A percentile compares a stretch with the other conserved stretches of the same genome.
phyloP scores from a whole-genome alignment of 1,284 basidiomycete genomes.

The Trichosporon sp. region DNA sequence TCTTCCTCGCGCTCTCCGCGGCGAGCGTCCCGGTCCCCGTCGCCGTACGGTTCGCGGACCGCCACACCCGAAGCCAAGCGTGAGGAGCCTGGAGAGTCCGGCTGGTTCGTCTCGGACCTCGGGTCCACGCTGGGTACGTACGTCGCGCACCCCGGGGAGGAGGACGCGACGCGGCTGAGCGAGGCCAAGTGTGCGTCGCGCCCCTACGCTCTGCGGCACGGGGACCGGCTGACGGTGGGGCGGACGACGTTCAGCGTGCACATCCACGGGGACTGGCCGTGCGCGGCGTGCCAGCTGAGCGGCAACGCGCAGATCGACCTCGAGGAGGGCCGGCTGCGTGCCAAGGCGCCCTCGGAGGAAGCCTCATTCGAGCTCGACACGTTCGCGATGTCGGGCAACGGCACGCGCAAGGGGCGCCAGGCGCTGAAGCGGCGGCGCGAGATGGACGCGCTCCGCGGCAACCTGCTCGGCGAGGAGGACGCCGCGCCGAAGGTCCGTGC shows the following conservation, averaged over 20 bases:
- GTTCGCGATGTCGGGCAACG: neutral
- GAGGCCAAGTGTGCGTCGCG: conserved; percentile 35
- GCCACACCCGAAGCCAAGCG: neutral
- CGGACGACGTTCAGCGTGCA: conserved; percentile 40
- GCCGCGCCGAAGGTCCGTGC: neutral
- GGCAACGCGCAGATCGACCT: conserved; percentile 33
- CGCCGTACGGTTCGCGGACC: neutral
- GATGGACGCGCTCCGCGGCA: conserved; percentile 33
- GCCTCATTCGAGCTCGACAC: neutral
- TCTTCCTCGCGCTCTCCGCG: conserved; percentile 22
- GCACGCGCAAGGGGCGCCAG: conserved; percentile 7
- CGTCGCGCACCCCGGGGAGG: conserved; percentile 23
- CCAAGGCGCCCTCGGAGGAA: neutral
- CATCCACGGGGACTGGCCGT: conserved; percentile 46
- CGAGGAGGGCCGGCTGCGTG: conserved; percentile 25
- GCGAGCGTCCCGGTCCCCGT: neutral
- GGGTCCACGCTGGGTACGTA: conserved; percentile 49
- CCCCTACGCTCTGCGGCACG: conserved; percentile 33
- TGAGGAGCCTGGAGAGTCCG: conserved; percentile 20
- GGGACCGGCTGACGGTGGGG: conserved; percentile 34
- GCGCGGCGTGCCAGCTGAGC: conserved; percentile 36
- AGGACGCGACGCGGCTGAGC: conserved; percentile 19
- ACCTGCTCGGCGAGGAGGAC: conserved; percentile 26
- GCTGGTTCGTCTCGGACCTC: conserved; percentile 45
- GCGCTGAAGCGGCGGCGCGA: conserved; percentile 26